Evolutionary conservation across 306 rosid genomes (phyloP).

Genomic region (Dryas drummondii): DNA sequence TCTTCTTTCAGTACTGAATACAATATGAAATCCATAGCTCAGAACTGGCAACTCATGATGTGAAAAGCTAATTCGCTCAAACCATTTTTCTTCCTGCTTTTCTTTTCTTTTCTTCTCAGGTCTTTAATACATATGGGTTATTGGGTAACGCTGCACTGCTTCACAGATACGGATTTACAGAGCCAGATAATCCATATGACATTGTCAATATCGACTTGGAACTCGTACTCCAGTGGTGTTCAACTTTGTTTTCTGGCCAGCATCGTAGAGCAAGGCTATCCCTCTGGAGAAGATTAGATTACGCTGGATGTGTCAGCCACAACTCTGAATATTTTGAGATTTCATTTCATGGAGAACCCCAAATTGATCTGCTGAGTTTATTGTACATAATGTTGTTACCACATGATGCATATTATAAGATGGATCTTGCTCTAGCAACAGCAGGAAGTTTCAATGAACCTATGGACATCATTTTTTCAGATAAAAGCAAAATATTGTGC

Average conservation of each 20-base stretch:
- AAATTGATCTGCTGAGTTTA: constrained; percentile 59
- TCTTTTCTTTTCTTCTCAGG: constrained; percentile 40
- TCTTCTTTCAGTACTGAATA: not conserved
- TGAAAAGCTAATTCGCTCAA: not conserved
- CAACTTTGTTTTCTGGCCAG: constrained; percentile 60
- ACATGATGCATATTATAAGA: constrained; percentile 51
- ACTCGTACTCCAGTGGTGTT: constrained; percentile 67
- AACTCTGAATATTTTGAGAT: constrained; percentile 79
- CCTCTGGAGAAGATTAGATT: constrained; percentile 73
- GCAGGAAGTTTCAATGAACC: constrained; percentile 40
- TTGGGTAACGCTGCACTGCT: constrained; percentile 91
- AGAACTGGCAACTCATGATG: not conserved
- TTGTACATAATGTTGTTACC: constrained; percentile 56
- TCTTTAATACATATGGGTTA: constrained; percentile 82
- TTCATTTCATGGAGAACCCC: constrained; percentile 78
- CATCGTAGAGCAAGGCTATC: constrained; percentile 62
- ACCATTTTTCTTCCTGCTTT: not conserved
- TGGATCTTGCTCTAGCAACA: constrained; percentile 52
- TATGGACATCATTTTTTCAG: constrained; percentile 32
- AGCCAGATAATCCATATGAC: constrained; percentile 66
- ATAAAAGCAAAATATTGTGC: constrained; percentile 24
- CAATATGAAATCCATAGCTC: not conserved
- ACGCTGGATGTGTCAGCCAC: constrained; percentile 47
- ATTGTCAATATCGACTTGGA: constrained; percentile 84
- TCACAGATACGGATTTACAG: constrained; percentile 91